Conservation (phyloP, 352 stramenopile species). For the Phytophthora fragariae region DNA sequence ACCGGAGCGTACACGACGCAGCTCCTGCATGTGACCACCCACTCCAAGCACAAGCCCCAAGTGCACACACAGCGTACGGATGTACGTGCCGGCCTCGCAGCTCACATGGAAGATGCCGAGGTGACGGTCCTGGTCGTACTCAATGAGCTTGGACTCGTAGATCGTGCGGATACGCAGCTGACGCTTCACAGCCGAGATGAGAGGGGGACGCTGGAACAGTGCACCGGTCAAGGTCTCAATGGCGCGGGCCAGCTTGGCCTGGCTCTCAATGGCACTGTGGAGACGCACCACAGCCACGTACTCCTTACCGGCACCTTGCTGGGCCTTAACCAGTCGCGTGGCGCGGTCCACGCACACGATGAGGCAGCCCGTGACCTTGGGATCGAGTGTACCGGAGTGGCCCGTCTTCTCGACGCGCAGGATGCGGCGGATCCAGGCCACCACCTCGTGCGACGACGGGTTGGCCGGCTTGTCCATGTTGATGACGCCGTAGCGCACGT, state of each 20-base stretch:
- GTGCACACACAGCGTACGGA: constrained; percentile 99
- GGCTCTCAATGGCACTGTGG: constrained; percentile 95
- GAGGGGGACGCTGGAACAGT: constrained; percentile 99
- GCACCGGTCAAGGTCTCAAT: constrained; percentile 99
- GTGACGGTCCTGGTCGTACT: constrained; percentile 98
- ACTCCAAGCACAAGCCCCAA: constrained; percentile 97
- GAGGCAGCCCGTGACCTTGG: constrained; percentile 99
- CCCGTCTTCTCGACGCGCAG: constrained; percentile 99
- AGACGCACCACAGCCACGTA: constrained; percentile 99
- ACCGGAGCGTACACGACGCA: constrained; percentile 97
- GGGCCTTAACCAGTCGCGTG: constrained; percentile 92
- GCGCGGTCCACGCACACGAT: constrained; percentile 99
- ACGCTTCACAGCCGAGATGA: constrained; percentile 99
- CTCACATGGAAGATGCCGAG: constrained; percentile 98
- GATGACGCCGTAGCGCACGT: constrained; percentile 99
- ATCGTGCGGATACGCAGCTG: constrained; percentile 99
- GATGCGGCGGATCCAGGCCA: constrained; percentile 99
- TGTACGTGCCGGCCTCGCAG: constrained; percentile 99
- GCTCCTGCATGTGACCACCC: constrained; percentile 99
- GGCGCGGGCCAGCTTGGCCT: constrained; percentile 93
- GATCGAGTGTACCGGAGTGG: constrained; percentile 99
- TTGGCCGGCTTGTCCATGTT: constrained; percentile 99
- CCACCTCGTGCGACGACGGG: constrained; percentile 99
- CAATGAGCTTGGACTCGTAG: constrained; percentile 99
- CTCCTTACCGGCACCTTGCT: constrained; percentile 98